Base-by-base conservation (phyloP, 345 rosid species). In the Streptanthus diversifolius region DNA sequence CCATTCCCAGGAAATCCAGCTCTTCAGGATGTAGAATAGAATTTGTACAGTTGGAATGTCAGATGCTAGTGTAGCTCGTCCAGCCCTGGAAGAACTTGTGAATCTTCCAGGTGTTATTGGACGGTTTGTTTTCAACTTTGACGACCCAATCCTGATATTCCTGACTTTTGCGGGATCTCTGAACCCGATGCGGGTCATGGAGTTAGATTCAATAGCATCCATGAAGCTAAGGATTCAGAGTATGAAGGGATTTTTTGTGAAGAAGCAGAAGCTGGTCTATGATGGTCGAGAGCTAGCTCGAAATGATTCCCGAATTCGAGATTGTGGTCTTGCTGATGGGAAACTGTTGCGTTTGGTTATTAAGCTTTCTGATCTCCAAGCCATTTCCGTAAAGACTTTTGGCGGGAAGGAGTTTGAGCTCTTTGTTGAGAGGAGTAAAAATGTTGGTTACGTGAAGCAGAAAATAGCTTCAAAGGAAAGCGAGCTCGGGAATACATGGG, bases 151-250 rank as follows among this genome's bases (percentile, higher is more conserved):
- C 80, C 71, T 84, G 58, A 73, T 88, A 49, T 90, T 82, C 77
- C 83, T 90, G 56, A 79, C 86, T 63, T 77, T 80, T 69, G 83
- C 75, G 66, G 89, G 87, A 22, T 85, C 95, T 68, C 19, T 88
- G 77, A 80, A 79, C 64, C 90, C 91, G 0, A 83, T 86, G 84
- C 72, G 51, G 57, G 72, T 90, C 19, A 77, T 84, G 91, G 87
- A 85, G 81, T 88, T 86, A 0, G 95, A 86, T 73, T 86, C 88
- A 6, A 80, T 92, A 80, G 90, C 91, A 4, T 87, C 85, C 22
- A 85, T 92, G 81, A 92, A 88, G 82, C 79, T 88, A 72, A 84
- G 91, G 78, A 88, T 92, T 78, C 92, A 87, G 82, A 77, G 78
- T 70, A 80, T 72, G 62, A 83, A 81, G 73, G 95, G 95, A 0